These are phyloP conservation scores for Calamus simplicifolius DNA, from an alignment of 176 grass and related monocot species.

Conservation along the genomic window DNA sequence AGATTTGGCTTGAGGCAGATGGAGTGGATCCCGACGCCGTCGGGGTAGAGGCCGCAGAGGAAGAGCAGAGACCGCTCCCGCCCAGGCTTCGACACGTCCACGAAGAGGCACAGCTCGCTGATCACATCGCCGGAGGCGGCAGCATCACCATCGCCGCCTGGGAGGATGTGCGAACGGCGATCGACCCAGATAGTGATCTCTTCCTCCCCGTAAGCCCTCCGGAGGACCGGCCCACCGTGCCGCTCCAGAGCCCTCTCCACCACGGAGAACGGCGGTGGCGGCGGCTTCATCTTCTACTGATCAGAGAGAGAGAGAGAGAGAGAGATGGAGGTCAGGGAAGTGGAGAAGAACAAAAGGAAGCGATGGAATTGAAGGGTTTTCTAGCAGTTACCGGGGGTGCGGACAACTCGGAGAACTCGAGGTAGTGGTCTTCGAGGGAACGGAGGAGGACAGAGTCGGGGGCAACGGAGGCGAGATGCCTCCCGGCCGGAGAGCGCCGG, in stretches of 20 bases:
- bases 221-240: slow-evolving; percentile 3
- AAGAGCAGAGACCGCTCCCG: slow-evolving; percentile 9
- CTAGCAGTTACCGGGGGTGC: no score
- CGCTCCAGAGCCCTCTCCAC: neutral
- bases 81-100: neutral
- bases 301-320: no score
- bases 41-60: slow-evolving; percentile 13
- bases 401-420: no score
- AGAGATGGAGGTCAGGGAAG: no score
- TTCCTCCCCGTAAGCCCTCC: slow-evolving; percentile 11
- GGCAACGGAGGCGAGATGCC: no score
- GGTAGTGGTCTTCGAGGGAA: no score
- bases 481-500: no score
- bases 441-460: no score
- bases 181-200: slow-evolving; percentile 8
- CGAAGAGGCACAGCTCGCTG: slow-evolving; percentile 2
- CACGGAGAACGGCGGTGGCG: no score
- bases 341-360: no score
- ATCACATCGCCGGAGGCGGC: neutral
- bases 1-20: slow-evolving; percentile 2
- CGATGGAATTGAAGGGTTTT: no score
- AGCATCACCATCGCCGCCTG: neutral
- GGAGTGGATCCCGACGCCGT: slow-evolving; percentile 12
- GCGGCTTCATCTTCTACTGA: no score
- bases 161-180: slow-evolving; percentile 5